Conservation (phyloP, 768 basidiomycete species). For the Erythrobasidium yunnanense region DNA sequence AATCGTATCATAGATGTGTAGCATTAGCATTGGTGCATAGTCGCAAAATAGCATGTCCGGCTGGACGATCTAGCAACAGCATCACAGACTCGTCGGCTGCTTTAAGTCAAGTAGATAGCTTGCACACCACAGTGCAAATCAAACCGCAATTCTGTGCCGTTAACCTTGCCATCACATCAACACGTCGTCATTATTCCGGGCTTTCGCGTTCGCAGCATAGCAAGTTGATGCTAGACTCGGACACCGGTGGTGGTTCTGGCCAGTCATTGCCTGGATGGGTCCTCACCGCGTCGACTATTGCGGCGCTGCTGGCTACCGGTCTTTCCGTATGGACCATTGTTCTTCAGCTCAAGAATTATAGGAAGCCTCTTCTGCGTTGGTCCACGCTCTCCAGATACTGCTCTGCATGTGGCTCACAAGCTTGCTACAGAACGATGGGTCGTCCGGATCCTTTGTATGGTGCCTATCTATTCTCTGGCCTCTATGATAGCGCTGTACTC, state of each 20-base stretch:
- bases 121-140: no score
- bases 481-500: conserved; percentile 89
- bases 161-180: no score
- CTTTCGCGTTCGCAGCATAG: no score
- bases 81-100: no score
- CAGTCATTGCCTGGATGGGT: conserved; percentile 40
- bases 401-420: background rate
- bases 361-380: conserved; percentile 71
- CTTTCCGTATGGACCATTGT: conserved; percentile 65
- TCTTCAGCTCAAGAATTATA: conserved; percentile 73
- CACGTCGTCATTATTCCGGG: no score
- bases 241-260: conserved; percentile 16
- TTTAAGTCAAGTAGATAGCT: no score
- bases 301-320: conserved; percentile 58
- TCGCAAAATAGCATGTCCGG: no score
- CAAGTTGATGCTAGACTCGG: background rate
- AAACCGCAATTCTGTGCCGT: no score
- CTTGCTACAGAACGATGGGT: conserved; percentile 56
- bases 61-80: no score
- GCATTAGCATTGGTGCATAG: no score
- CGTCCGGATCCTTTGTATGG: conserved; percentile 89
- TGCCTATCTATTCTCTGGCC: conserved; percentile 76
- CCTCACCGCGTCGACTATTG: conserved; percentile 54
- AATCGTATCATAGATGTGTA: no score
- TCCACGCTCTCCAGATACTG: conserved; percentile 38